A percentile compares a stretch with the other conserved stretches of the same genome.
These are phyloP conservation scores for Actinidia chinensis DNA, from an alignment of 179 eudicot species.

Conservation along the genomic window DNA sequence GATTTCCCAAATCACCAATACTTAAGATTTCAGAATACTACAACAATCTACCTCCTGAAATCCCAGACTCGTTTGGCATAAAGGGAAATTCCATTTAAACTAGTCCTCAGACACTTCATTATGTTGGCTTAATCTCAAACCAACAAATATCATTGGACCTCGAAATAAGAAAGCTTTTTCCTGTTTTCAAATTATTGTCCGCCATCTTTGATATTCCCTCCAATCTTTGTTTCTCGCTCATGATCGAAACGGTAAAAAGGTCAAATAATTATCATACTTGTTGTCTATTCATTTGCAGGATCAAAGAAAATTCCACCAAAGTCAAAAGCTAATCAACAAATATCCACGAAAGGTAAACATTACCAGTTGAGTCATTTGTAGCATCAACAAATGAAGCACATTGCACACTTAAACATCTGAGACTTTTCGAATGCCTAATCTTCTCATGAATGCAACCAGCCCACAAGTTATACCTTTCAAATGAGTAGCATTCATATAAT, in stretches of 20 bases:
- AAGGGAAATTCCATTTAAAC: constrained; percentile 3
- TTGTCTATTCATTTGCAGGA: no score
- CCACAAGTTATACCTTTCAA: constrained; percentile 42
- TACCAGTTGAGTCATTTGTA: constrained; percentile 68
- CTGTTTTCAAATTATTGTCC: no score
- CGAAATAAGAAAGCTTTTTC: no score
- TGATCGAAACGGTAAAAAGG: no score
- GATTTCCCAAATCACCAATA: neutral
- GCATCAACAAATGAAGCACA: constrained; percentile 83
- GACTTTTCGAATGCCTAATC: constrained; percentile 21
- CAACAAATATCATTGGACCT: no score
- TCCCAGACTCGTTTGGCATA: neutral
- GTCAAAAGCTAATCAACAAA: constrained; percentile 7
- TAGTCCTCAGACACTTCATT: no score
- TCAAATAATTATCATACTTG: no score
- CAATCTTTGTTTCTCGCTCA: no score
- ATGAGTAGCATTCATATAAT: constrained; percentile 27
- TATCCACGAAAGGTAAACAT: constrained; percentile 13
- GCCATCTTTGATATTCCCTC: no score
- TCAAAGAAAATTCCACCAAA: neutral
- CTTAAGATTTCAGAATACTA: neutral
- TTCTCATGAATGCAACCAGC: constrained; percentile 32
- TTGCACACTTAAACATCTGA: constrained; percentile 51
- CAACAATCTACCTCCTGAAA: neutral
- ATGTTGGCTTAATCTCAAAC: no score